Evolutionary conservation across 768 basidiomycete genomes (phyloP).

Genomic region (Sarcodon sp.): DNA sequence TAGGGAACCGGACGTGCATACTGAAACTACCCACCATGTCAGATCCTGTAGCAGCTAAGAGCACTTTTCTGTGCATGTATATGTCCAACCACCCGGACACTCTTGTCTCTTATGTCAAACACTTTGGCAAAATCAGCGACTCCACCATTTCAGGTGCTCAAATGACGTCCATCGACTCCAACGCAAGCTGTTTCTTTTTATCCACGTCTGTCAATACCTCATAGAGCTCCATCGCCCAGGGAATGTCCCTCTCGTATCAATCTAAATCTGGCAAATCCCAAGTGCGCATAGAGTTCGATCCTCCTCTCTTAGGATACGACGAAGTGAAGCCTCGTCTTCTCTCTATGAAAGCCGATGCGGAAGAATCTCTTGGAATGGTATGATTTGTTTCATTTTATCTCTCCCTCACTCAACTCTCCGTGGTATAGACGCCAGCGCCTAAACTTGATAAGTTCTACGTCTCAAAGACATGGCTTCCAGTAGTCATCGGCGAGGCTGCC

Average conservation of each 20-base stretch:
- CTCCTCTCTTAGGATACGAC: conserved; percentile 61
- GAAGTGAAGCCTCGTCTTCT: conserved; percentile 74
- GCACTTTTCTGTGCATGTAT: conserved; percentile 69
- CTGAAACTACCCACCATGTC: conserved; percentile 24
- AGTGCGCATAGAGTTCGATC: conserved; percentile 49
- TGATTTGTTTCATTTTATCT: conserved; percentile 10
- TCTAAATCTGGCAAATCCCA: conserved; percentile 28
- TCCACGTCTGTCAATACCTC: not conserved
- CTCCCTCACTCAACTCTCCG: not conserved
- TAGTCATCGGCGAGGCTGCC: conserved; percentile 14
- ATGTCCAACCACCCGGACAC: conserved; percentile 81
- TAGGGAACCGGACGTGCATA: not conserved
- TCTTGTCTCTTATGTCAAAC: conserved; percentile 70
- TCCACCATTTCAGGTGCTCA: conserved; percentile 42
- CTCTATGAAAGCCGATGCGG: conserved; percentile 70
- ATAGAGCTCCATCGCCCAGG: conserved; percentile 21
- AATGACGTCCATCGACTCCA: conserved; percentile 58
- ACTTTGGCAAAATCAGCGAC: conserved; percentile 52
- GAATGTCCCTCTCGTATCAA: conserved; percentile 58
- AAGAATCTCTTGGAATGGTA: conserved; percentile 74
- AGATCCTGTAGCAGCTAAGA: conserved; percentile 67
- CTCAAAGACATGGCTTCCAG: conserved; percentile 18
- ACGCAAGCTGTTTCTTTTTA: conserved; percentile 25
- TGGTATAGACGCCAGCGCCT: conserved; percentile 44
- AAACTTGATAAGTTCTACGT: conserved; percentile 43